Evolutionary conservation across 2,329 filamentous ascomycete species (phyloP).

Genomic region (Monilinia aucupariae): DNA sequence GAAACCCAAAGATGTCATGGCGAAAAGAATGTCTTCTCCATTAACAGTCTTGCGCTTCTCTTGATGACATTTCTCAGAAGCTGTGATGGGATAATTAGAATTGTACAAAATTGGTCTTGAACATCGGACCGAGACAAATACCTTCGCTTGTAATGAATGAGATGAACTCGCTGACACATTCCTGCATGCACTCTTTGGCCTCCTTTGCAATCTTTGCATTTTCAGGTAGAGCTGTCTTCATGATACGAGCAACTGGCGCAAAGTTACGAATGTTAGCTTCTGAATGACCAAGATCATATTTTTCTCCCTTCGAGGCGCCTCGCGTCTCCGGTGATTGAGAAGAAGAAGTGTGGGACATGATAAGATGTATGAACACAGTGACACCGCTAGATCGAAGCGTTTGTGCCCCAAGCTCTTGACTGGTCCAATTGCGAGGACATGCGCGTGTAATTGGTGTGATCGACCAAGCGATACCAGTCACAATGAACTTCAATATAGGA

Average conservation of each 20-base stretch:
- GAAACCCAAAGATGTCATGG: constrained; percentile 97
- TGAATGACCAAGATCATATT: constrained; percentile 36
- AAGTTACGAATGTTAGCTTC: constrained; percentile 95
- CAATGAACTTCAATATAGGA: constrained; percentile 29
- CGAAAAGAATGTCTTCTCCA: constrained; percentile 96
- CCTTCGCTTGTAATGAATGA: constrained; percentile 99
- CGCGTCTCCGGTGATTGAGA: constrained; percentile 45
- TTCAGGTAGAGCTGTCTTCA: constrained; percentile 95
- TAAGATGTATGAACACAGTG: constrained; percentile 32
- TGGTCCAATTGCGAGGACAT: constrained; percentile 32
- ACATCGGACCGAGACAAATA: constrained; percentile 42
- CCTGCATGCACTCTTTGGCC: constrained; percentile 99
- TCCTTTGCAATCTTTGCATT: constrained; percentile 99
- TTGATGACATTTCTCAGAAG: constrained; percentile 98
- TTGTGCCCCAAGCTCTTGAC: constrained; percentile 32
- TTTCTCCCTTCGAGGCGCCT: constrained; percentile 39
- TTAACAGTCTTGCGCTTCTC: constrained; percentile 99
- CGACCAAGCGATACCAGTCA: constrained; percentile 47
- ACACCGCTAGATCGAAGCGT: constrained; percentile 32
- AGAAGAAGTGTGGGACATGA: constrained; percentile 57
- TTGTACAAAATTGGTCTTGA: constrained; percentile 16
- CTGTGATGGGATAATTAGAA: constrained; percentile 45
- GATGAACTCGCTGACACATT: constrained; percentile 99
- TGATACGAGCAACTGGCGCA: constrained; percentile 95
- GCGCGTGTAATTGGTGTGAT: constrained; percentile 40